These are phyloP conservation scores for Gyromitra esculenta DNA, from an alignment of 2,329 filamentous ascomycete genomes.

Conservation along the genomic window DNA sequence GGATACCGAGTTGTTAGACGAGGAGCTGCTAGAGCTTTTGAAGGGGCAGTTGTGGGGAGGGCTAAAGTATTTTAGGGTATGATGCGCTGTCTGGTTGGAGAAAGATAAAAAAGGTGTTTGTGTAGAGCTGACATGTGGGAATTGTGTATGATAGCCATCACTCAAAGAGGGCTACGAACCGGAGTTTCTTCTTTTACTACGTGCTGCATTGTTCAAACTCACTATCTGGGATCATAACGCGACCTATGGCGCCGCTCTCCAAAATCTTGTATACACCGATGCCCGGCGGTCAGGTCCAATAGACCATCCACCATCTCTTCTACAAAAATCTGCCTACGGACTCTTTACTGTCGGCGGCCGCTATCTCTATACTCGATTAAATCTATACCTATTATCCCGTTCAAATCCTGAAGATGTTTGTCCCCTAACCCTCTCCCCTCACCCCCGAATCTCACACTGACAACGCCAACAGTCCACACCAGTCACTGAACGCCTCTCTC, in stretches of 20 bases:
- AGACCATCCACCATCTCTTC: slow-evolving; percentile 75
- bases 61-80: slow-evolving; percentile 81
- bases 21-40: slow-evolving; percentile 86
- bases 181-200: slow-evolving; percentile 81
- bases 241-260: slow-evolving; percentile 90
- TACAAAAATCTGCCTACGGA: slow-evolving; percentile 87
- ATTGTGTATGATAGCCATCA: slow-evolving; percentile 48
- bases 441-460: slow-evolving; percentile 3
- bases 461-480: slow-evolving; percentile 37
- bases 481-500: slow-evolving; percentile 68
- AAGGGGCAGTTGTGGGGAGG: slow-evolving; percentile 87
- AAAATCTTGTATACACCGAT: slow-evolving; percentile 90
- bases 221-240: slow-evolving; percentile 97
- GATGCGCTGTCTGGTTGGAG: slow-evolving; percentile 11
- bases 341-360: slow-evolving; percentile 84
- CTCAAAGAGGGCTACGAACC: slow-evolving; percentile 57
- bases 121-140: slow-evolving; percentile 13
- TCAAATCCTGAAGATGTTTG: slow-evolving; percentile 54
- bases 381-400: slow-evolving; percentile 53
- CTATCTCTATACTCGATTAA: slow-evolving; percentile 70
- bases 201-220: slow-evolving; percentile 88
- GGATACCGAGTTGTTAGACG: slow-evolving; percentile 92
- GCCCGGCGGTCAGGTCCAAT: slow-evolving; percentile 73
- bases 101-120: background rate
- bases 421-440: background rate